These are phyloP conservation scores for Paramicrosporidium saccamoebae DNA, from an alignment of 371 early-diverging fungal species.

Conservation along the genomic window DNA sequence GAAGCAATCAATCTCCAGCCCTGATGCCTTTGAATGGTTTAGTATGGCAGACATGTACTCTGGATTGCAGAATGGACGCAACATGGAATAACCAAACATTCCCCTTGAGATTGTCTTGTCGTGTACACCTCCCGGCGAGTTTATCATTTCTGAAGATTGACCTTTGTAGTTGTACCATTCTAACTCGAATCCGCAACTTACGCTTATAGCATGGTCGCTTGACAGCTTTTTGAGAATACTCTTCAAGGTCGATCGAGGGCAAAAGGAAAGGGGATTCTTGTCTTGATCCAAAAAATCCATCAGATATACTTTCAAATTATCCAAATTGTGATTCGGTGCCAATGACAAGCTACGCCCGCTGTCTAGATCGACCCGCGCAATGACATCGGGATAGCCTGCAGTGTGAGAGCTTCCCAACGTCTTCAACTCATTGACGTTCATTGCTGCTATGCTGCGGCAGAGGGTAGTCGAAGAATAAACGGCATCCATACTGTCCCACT, in stretches of 20 bases:
- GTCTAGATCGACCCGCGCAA: slow-evolving; percentile 24
- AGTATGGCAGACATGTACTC: slow-evolving; percentile 30
- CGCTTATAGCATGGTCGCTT: slow-evolving; percentile 12
- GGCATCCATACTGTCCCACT: slow-evolving; percentile 38
- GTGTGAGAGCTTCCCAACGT: no score
- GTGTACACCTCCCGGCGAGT: no score
- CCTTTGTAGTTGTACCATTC: slow-evolving; percentile 53
- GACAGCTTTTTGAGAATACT: slow-evolving; percentile 9
- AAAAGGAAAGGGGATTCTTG: slow-evolving; percentile 14
- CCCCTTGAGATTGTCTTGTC: slow-evolving; percentile 20
- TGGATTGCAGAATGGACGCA: slow-evolving; percentile 28
- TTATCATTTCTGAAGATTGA: no score
- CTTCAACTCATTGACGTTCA: no score
- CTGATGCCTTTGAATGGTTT: slow-evolving; percentile 18
- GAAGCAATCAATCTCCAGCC: slow-evolving; percentile 29
- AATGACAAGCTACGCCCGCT: slow-evolving; percentile 32
- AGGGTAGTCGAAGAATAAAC: no score
- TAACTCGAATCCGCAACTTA: slow-evolving; percentile 34
- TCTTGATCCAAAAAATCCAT: slow-evolving; percentile 20
- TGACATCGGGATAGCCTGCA: slow-evolving; percentile 18
- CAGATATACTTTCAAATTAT: no score
- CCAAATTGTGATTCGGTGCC: no score
- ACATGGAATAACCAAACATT: slow-evolving; percentile 44
- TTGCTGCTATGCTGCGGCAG: no score
- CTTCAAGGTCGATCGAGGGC: slow-evolving; percentile 26